A percentile compares a stretch with the other conserved stretches of the same genome.
These are phyloP conservation scores for Phytopythium boreale DNA, from an alignment of 352 stramenopile species.

Conservation along the genomic window DNA sequence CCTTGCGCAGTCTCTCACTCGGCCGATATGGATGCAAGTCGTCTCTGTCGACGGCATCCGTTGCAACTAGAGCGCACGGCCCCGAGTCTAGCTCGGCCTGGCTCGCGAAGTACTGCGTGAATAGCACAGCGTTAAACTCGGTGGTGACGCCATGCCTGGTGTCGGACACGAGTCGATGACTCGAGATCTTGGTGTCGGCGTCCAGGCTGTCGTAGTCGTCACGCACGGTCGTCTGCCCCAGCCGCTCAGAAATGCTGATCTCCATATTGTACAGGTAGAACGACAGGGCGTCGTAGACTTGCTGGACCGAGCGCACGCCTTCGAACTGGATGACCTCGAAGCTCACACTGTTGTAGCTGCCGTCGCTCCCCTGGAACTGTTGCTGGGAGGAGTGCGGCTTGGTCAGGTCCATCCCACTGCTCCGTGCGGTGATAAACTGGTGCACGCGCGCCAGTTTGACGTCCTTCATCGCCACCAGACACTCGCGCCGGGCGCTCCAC, in stretches of 20 bases:
- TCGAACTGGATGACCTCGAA: slow-evolving; percentile 21
- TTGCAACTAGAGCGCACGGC: slow-evolving; percentile 26
- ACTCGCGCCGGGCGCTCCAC: slow-evolving; percentile 16
- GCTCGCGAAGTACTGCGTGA: slow-evolving; percentile 23
- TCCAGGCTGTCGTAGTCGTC: slow-evolving; percentile 21
- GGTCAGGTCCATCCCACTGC: slow-evolving; percentile 19
- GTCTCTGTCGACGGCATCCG: slow-evolving; percentile 41
- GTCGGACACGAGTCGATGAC: slow-evolving; percentile 40
- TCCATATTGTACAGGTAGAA: slow-evolving; percentile 27
- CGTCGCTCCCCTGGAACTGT: slow-evolving; percentile 17
- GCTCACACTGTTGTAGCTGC: slow-evolving; percentile 14
- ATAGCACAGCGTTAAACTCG: slow-evolving; percentile 10
- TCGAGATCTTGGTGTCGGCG: slow-evolving; percentile 25
- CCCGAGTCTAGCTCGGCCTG: background rate
- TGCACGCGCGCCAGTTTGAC: slow-evolving; percentile 19
- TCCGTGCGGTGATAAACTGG: slow-evolving; percentile 29
- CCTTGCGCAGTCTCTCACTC: slow-evolving; percentile 26
- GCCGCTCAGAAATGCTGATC: slow-evolving; percentile 30
- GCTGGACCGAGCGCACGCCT: slow-evolving; percentile 10
- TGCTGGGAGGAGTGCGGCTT: slow-evolving; percentile 22
- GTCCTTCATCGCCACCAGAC: slow-evolving; percentile 20
- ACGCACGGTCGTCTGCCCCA: slow-evolving; percentile 29
- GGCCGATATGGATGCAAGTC: slow-evolving; percentile 42
- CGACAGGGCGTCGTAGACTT: slow-evolving; percentile 22
- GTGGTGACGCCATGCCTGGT: slow-evolving; percentile 17